Conservation (phyloP, 2,329 filamentous ascomycete genomes). For the Knufia fluminis region DNA sequence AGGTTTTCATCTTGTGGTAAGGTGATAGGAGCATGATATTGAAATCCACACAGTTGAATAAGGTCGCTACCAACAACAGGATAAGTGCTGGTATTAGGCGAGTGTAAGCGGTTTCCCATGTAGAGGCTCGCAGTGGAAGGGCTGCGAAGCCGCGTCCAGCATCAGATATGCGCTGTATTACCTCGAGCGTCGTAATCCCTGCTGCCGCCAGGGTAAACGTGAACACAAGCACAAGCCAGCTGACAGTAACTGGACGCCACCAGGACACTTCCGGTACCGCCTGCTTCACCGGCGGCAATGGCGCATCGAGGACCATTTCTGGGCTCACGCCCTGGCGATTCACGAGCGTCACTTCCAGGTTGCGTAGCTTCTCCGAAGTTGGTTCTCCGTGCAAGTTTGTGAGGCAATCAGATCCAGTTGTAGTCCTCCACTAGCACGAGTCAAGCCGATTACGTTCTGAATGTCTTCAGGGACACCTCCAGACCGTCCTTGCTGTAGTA, state of each 20-base stretch:
- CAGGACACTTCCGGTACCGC: not conserved
- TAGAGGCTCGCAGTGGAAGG: not conserved
- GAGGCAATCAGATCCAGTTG: too few relatives aligned
- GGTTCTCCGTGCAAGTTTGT: too few relatives aligned
- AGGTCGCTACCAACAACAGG: constrained; percentile 14
- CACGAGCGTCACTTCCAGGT: too few relatives aligned
- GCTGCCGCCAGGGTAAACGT: constrained; percentile 20
- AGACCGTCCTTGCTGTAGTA: too few relatives aligned
- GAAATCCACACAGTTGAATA: constrained; percentile 19
- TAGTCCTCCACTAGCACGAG: too few relatives aligned
- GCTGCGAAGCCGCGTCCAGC: constrained; percentile 22
- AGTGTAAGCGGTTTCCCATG: constrained; percentile 15
- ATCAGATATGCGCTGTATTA: constrained; percentile 17
- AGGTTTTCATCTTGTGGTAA: constrained; percentile 10
- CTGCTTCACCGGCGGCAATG: not conserved
- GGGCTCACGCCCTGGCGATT: too few relatives aligned
- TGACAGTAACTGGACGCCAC: constrained; percentile 13
- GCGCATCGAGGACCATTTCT: too few relatives aligned
- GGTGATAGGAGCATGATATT: constrained; percentile 16
- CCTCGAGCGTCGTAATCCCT: constrained; percentile 12
- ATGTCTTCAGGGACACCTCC: too few relatives aligned
- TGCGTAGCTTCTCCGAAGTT: too few relatives aligned
- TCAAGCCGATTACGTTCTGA: too few relatives aligned
- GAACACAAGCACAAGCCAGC: constrained; percentile 8
- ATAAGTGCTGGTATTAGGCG: constrained; percentile 24